A percentile compares a stretch with the other conserved stretches of the same genome.
Evolutionary conservation across 2,329 filamentous ascomycete genomes (phyloP).

Genomic region (Monosporascus sp.): DNA sequence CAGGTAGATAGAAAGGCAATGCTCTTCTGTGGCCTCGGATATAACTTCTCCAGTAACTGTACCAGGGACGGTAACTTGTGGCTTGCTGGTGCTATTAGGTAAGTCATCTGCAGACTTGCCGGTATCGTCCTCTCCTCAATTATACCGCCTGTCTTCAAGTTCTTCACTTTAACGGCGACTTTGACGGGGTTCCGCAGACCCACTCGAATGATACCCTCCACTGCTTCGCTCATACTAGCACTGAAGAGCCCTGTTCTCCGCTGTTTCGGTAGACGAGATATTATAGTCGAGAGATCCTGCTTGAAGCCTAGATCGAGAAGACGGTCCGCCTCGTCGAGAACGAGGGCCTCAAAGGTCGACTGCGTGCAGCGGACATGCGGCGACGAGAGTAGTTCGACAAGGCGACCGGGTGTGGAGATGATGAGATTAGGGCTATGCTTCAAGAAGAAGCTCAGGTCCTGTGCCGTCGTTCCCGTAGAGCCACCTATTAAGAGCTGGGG

Average conservation of each 20-base stretch:
- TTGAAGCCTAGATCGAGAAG: constrained; percentile 92
- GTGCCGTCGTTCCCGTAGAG: constrained; percentile 66
- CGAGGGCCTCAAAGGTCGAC: constrained; percentile 84
- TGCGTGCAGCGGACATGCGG: constrained; percentile 83
- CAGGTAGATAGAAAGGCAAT: constrained; percentile 94
- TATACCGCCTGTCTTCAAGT: constrained; percentile 56
- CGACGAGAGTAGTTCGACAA: constrained; percentile 81
- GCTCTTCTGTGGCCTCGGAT: constrained; percentile 73
- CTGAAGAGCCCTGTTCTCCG: constrained; percentile 90
- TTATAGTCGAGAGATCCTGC: constrained; percentile 78
- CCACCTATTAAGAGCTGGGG: constrained; percentile 88
- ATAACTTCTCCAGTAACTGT: constrained; percentile 62
- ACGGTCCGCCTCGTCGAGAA: constrained; percentile 91
- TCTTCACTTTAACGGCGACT: constrained; percentile 88
- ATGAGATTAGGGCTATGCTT: constrained; percentile 82
- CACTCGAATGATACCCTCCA: constrained; percentile 86
- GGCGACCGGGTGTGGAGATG: constrained; percentile 82
- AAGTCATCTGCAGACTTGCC: constrained; percentile 87
- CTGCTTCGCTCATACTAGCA: constrained; percentile 91
- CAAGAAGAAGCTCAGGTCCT: constrained; percentile 82
- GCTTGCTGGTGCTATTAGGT: constrained; percentile 67
- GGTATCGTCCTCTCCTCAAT: constrained; percentile 82
- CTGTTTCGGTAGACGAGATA: constrained; percentile 84
- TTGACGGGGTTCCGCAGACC: constrained; percentile 92
- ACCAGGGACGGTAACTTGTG: constrained; percentile 75